A percentile compares a stretch with the other conserved stretches of the same genome.
phyloP scores from a whole-genome alignment of 768 basidiomycete species.

The Trametes meyenii region DNA sequence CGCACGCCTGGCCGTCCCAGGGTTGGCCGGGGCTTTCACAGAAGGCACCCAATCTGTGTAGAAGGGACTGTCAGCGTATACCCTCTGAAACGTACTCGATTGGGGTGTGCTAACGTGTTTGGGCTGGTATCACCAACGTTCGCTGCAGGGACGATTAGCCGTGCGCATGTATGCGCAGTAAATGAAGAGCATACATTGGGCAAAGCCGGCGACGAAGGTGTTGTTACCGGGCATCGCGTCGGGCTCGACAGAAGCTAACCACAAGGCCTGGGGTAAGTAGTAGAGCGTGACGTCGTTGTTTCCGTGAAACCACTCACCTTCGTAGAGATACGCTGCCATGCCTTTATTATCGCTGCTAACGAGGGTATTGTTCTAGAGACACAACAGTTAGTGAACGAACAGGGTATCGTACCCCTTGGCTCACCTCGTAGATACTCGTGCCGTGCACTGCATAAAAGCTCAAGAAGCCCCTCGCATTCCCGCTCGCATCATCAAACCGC shows the following conservation, averaged over 20 bases:
- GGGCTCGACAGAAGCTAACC: slow-evolving; percentile 63
- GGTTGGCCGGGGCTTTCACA: slow-evolving; percentile 76
- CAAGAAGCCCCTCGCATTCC: slow-evolving; percentile 64
- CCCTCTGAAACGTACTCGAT: not conserved
- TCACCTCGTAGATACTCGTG: slow-evolving; percentile 75
- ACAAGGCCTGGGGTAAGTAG: not conserved
- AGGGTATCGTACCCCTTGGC: not conserved
- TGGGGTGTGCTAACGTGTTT: slow-evolving; percentile 60
- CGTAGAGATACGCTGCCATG: slow-evolving; percentile 81
- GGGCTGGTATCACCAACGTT: slow-evolving; percentile 82
- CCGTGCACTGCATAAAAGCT: slow-evolving; percentile 82
- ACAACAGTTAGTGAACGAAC: not conserved
- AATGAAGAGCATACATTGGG: slow-evolving; percentile 55
- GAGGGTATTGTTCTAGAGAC: slow-evolving; percentile 73
- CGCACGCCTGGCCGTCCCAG: slow-evolving; percentile 68
- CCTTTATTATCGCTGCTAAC: slow-evolving; percentile 84
- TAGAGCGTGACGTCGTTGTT: slow-evolving; percentile 1
- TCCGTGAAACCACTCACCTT: slow-evolving; percentile 51
- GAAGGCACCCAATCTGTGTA: slow-evolving; percentile 62
- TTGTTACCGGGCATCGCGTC: slow-evolving; percentile 65
- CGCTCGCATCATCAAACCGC: slow-evolving; percentile 60
- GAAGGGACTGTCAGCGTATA: not conserved
- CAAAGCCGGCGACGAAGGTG: slow-evolving; percentile 74
- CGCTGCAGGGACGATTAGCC: slow-evolving; percentile 42
- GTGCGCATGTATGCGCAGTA: slow-evolving; percentile 4